phyloP scores from a whole-genome alignment of 179 eudicot species.

The Corrigiola litoralis region DNA sequence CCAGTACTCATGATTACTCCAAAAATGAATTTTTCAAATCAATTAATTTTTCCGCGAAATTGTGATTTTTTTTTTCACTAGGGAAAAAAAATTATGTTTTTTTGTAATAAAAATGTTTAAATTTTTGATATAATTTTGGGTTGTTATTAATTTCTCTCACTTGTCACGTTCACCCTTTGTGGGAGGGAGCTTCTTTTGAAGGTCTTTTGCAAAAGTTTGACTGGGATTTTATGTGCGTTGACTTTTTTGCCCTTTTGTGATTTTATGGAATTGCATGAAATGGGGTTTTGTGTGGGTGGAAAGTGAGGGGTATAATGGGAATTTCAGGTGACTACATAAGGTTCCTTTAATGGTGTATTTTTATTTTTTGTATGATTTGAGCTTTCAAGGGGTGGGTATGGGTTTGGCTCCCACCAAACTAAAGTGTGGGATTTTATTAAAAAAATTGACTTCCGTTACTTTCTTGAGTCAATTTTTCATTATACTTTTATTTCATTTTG shows the following conservation, averaged over 20 bases:
- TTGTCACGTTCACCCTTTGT: constrained; percentile 26
- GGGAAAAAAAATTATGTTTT: neutral
- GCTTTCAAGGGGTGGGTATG: too few species aligned
- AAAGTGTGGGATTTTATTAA: too few species aligned
- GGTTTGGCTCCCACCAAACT: neutral
- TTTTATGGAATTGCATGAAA: neutral
- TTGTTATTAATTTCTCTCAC: neutral
- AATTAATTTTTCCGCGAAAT: neutral
- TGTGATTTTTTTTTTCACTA: neutral
- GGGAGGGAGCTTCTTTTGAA: constrained; percentile 24
- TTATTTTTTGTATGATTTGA: neutral
- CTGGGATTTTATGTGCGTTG: neutral
- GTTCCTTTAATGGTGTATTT: neutral
- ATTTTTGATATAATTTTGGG: neutral
- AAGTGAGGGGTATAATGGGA: neutral
- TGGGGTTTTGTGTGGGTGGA: neutral
- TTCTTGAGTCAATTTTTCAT: too few species aligned
- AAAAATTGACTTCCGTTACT: too few species aligned
- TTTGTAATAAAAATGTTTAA: neutral
- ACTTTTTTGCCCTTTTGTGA: neutral
- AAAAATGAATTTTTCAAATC: constrained; percentile 7
- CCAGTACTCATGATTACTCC: constrained; percentile 60
- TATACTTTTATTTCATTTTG: too few species aligned
- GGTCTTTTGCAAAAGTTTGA: constrained; percentile 24
- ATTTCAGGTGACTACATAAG: neutral